A percentile compares a stretch with the other conserved stretches of the same genome.
These are phyloP conservation scores for Pseudozyma sp. DNA, from an alignment of 1,284 basidiomycete genomes.

Conservation along the genomic window DNA sequence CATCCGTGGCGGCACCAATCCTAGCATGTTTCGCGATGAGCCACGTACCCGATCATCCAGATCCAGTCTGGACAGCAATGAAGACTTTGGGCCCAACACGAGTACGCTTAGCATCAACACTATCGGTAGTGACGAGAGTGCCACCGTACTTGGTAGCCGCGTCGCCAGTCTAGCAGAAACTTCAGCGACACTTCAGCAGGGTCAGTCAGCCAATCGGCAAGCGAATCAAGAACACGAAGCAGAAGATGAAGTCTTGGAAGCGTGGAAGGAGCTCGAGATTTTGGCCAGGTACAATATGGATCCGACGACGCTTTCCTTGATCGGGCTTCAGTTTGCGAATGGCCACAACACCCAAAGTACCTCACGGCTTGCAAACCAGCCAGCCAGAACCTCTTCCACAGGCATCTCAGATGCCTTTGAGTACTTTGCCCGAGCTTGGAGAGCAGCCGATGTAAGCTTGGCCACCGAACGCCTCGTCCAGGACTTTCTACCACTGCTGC, in stretches of 20 bases:
- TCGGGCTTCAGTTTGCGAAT: constrained; percentile 48
- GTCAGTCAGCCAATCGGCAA: background rate
- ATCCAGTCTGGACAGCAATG: constrained; percentile 39
- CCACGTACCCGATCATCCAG: constrained; percentile 1
- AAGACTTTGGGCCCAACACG: constrained; percentile 38
- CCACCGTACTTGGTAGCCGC: constrained; percentile 42
- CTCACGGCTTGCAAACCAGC: constrained; percentile 11
- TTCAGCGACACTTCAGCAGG: constrained; percentile 24
- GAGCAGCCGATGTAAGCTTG: constrained; percentile 49
- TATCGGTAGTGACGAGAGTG: constrained; percentile 49
- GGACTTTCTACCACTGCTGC: constrained; percentile 50
- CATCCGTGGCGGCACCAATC: constrained; percentile 15
- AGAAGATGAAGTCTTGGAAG: constrained; percentile 42
- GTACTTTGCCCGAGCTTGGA: constrained; percentile 56
- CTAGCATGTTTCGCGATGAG: background rate
- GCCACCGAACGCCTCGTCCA: constrained; percentile 54
- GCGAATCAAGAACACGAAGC: constrained; percentile 18
- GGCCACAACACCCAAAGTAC: constrained; percentile 10
- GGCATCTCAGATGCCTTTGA: constrained; percentile 53
- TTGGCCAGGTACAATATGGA: constrained; percentile 58
- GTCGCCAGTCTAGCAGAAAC: constrained; percentile 34
- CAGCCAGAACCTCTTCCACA: background rate
- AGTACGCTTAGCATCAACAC: constrained; percentile 51
- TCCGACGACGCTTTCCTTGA: constrained; percentile 53
- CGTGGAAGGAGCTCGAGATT: constrained; percentile 38